Base-by-base conservation (phyloP, 2,329 filamentous ascomycete species). In the Epichloe baconii region DNA sequence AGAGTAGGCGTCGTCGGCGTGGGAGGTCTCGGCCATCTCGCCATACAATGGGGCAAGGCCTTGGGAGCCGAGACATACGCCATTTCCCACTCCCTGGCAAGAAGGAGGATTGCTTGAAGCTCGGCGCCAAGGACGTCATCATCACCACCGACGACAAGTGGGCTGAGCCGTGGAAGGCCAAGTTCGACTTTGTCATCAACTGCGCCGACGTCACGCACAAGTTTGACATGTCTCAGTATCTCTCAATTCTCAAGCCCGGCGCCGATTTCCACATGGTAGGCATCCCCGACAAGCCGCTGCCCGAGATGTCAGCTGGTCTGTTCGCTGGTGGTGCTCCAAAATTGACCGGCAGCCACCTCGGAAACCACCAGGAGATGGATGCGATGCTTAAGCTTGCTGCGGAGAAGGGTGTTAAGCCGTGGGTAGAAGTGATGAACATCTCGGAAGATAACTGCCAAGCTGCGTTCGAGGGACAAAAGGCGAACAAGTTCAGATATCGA, bases 1-100 rank as follows among this genome's bases (percentile, higher is more conserved):
- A 73, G 68, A 4, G 83, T 91, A 0, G 86, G 80, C 0, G 77
- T 91, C 49, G 71, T 88, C 12, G 85, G 86, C 6, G 72, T 90
- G 12, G 86, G 86, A 6, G 85, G 86, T 0, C 67, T 89, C 0
- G 85, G 86, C 0, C 85, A 91, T 62, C 80, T 89, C 56, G 86
- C 78, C 0, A 64, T 91, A 14, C 71, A 87, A 53, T 88, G 79
- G 64, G 82, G 85, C 0, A 80, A 77, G 57, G 86, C 86, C 0
- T 68, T 91, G 1, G 82, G 81, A 10, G 82, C 81, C 26, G 80
- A 86, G 45, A 75, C 76, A 6, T 79, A 82, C 21, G 82, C 78
- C 8, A 77, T 86, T 57, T 82, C 80, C 6, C 78, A 83, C 55
- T 77, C 73, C 0, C 70, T 1, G 58, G 64, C 61, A 86, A 86